phyloP scores from a whole-genome alignment of 495 filamentous ascomycete species.

The Polyplosphaeria fusca region DNA sequence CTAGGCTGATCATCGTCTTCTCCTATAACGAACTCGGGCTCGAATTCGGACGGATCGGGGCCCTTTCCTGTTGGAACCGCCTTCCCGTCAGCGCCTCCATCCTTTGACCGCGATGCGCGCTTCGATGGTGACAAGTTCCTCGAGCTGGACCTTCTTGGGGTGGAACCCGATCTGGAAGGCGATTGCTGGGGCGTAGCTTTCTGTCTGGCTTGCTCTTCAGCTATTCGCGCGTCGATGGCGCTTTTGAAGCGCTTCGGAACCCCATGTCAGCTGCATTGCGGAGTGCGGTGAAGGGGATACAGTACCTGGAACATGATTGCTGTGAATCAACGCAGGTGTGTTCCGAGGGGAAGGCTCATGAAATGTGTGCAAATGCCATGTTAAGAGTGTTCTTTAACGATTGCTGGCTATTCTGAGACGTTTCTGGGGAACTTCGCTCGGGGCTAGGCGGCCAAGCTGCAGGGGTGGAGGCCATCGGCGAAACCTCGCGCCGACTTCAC shows the following conservation, averaged over 20 bases:
- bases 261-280: constrained; percentile 11
- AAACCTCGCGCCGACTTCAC: neutral
- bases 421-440: neutral
- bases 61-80: constrained; percentile 49
- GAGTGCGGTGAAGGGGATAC: neutral
- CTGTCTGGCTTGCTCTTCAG: constrained; percentile 83
- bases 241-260: constrained; percentile 69
- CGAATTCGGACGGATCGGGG: constrained; percentile 81
- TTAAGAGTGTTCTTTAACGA: neutral
- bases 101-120: constrained; percentile 47
- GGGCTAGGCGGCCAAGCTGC: neutral
- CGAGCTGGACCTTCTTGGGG: constrained; percentile 48
- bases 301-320: no score
- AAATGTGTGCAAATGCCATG: neutral
- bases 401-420: constrained; percentile 9
- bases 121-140: constrained; percentile 54
- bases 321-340: no score
- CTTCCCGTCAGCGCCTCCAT: constrained; percentile 50
- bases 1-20: constrained; percentile 63
- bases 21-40: constrained; percentile 75
- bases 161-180: constrained; percentile 48
- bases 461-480: neutral
- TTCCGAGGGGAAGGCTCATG: neutral
- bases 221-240: constrained; percentile 79
- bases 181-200: constrained; percentile 50